Base-by-base conservation (phyloP, 495 filamentous ascomycete species). In the Hypomontagnella submonticulosa region DNA sequence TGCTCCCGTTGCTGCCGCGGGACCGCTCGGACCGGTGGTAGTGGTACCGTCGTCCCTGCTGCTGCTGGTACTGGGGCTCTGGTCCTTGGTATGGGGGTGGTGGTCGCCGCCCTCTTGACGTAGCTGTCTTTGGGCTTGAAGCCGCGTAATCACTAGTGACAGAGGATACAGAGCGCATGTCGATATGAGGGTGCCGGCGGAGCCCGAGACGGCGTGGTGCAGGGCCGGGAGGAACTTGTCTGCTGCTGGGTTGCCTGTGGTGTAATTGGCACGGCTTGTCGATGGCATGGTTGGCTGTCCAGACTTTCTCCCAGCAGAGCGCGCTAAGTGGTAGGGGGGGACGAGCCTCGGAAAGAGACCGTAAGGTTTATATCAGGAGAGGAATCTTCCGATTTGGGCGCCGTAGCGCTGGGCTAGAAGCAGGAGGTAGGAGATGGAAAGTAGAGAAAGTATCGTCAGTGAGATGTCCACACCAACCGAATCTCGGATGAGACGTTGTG, bases 121-220 rank as follows among this genome's bases (percentile, higher is more conserved):
- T 19, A 88, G 78, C 57, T 86, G 87, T 38, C 85, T 83, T 74
- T 96, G 92, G 10, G 91, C 90, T 76, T 97, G 92, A 4, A 97
- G 84, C 10, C 92, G 85, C 12, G 92, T 92, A 60, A 92, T 88
- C 55, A 93, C 87, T n/a, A 96, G 83, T 71, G 90, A 90, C 19
- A 97, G 84, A 1, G 94, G 93, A 73, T 97, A 96, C 8, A 89
- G 87, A 41, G 87, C 76, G 47, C 93, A 76, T 69, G 92, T 93
- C 2, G 92, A 92, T 49, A 96, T 84, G 9, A 91, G 88, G 2
- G 91, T 89, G 12, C 92, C 93, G 11, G 87, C 80, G 23, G 91
- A 87, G 48, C 93, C 93, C 13, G 92, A 90, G 16, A 90, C 73
- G 48, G 94, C 93, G 80, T 97, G 94, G 15, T 91, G 91, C n/a